Conservation (phyloP, 192 early-diverging fungal species). For the Rhizoclosmatium globosum region DNA sequence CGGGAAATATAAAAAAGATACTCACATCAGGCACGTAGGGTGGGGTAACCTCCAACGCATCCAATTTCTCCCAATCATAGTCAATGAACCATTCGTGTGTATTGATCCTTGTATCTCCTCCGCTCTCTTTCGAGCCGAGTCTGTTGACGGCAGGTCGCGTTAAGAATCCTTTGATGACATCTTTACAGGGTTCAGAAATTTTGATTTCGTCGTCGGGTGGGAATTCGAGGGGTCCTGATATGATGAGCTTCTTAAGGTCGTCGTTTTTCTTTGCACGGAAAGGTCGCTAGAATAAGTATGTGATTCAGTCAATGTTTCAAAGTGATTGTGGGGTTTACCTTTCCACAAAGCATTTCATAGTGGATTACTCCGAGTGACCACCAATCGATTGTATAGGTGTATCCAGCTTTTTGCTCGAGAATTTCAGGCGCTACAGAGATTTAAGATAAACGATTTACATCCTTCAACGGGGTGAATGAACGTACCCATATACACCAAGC, state of each 20-base stretch:
- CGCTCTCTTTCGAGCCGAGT: constrained; percentile 76
- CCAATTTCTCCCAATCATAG: constrained; percentile 55
- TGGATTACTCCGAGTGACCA: constrained; percentile 89
- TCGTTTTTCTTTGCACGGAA: constrained; percentile 83
- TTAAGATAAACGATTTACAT: constrained; percentile 79
- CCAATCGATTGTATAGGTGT: constrained; percentile 90
- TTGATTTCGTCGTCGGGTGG: constrained; percentile 49
- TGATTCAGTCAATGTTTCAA: neutral
- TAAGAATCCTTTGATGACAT: constrained; percentile 60
- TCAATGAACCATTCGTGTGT: constrained; percentile 52
- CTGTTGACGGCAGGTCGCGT: constrained; percentile 77
- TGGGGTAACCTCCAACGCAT: constrained; percentile 45
- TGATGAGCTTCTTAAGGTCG: constrained; percentile 72
- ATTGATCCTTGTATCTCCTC: constrained; percentile 68
- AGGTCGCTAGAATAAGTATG: constrained; percentile 54
- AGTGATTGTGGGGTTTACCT: neutral
- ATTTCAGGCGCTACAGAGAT: constrained; percentile 51
- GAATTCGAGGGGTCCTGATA: constrained; percentile 71
- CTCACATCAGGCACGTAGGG: constrained; percentile 60
- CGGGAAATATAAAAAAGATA: neutral
- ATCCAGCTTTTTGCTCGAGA: constrained; percentile 62
- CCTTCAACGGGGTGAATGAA: constrained; percentile 51
- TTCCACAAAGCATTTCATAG: constrained; percentile 67
- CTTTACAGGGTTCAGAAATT: constrained; percentile 32
- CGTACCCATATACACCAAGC: constrained; percentile 80